phyloP scores from a whole-genome alignment of 108 stramenopile species.

The Asterionellopsis glacialis region DNA sequence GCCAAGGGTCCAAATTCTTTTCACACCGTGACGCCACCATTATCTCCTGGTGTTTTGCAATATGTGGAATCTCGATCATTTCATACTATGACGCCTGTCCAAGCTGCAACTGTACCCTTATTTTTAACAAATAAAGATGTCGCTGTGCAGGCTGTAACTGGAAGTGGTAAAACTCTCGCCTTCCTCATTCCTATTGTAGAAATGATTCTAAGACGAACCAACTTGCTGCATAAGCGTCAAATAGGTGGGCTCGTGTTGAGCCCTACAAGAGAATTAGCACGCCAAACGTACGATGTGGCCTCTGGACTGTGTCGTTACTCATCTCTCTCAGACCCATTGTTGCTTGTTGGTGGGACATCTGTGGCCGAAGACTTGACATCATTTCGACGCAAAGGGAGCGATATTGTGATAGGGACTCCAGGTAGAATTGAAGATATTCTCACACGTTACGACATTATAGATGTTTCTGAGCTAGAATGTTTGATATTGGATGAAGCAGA shows the following conservation, averaged over 20 bases:
- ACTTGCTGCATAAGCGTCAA: constrained; percentile 44
- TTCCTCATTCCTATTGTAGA: constrained; percentile 93
- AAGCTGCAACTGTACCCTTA: constrained; percentile 92
- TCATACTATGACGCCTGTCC: constrained; percentile 84
- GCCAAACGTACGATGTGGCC: constrained; percentile 81
- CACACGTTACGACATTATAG: constrained; percentile 72
- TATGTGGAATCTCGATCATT: constrained; percentile 68
- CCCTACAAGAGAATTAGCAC: constrained; percentile 95
- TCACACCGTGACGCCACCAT: background rate
- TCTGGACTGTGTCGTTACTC: constrained; percentile 50
- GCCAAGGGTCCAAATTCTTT: background rate
- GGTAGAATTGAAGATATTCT: constrained; percentile 94
- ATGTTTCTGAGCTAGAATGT: constrained; percentile 78
- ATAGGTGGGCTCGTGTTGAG: constrained; percentile 80
- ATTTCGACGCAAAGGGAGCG: constrained; percentile 60
- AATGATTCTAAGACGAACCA: constrained; percentile 65
- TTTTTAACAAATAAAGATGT: constrained; percentile 96
- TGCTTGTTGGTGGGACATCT: constrained; percentile 61
- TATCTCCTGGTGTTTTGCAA: constrained; percentile 7
- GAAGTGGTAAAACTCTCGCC: constrained; percentile 96
- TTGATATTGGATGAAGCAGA: constrained; percentile 98
- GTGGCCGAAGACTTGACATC: constrained; percentile 74
- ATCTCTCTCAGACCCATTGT: constrained; percentile 51
- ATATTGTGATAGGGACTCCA: constrained; percentile 95
- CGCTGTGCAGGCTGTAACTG: constrained; percentile 95